Evolutionary conservation across 805 yeast species (phyloP).

Genomic region (Millerago galiae): DNA sequence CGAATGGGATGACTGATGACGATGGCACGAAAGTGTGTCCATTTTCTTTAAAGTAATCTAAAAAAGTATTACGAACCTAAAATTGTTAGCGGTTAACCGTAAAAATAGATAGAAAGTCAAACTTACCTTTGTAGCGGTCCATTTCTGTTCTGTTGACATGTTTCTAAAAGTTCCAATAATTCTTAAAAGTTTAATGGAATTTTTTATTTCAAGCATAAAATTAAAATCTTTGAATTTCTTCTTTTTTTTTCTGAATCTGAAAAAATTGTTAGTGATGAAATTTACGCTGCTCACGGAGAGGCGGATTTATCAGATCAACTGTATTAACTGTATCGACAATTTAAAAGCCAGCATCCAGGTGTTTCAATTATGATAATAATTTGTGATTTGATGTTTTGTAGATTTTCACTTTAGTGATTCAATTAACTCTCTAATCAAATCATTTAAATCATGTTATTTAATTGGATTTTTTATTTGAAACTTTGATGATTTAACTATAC

Average conservation of each 20-base stretch:
- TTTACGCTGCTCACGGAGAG: constrained; percentile 9
- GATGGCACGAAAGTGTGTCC: constrained; percentile 84
- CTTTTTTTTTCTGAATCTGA: constrained; percentile 1
- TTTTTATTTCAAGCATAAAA: constrained; percentile 14
- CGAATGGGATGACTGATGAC: constrained; percentile 94
- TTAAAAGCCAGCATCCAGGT: no score
- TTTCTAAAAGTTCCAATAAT: constrained; percentile 11
- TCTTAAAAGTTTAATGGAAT: constrained; percentile 6
- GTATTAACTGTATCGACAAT: no score
- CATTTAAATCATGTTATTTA: no score
- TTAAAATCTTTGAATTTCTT: not conserved
- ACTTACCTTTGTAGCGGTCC: constrained; percentile 26
- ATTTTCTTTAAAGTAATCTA: constrained; percentile 65
- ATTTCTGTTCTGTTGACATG: constrained; percentile 26
- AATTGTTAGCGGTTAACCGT: not conserved
- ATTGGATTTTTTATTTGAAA: no score
- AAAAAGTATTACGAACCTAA: constrained; percentile 74
- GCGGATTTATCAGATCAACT: no score
- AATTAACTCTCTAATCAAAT: no score
- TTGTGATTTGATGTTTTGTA: no score
- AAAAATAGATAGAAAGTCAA: not conserved
- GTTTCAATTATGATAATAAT: no score
- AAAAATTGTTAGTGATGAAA: constrained; percentile 7
- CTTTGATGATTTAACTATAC: no score
- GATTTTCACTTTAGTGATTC: no score